phyloP scores from a whole-genome alignment of 805 yeast species.

The Yamadazyma tumulicola region DNA sequence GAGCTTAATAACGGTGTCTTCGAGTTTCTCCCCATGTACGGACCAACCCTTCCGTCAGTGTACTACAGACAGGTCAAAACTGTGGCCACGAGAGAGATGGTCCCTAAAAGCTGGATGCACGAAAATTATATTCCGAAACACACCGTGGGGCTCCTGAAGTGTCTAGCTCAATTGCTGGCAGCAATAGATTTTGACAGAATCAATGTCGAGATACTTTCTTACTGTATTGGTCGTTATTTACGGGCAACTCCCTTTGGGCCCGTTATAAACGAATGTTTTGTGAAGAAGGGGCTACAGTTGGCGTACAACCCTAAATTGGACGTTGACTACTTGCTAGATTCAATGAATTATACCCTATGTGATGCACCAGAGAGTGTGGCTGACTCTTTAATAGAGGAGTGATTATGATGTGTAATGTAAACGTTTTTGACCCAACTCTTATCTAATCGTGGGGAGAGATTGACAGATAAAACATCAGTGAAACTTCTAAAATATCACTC shows the following conservation, averaged over 20 bases:
- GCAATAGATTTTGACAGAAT: too few relatives aligned
- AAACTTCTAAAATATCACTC: too few relatives aligned
- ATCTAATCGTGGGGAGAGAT: too few relatives aligned
- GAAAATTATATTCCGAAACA: neutral
- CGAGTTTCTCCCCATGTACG: neutral
- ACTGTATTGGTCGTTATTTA: constrained; percentile 1
- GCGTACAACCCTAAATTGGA: constrained; percentile 5
- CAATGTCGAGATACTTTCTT: constrained; percentile 3
- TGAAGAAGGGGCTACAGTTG: constrained; percentile 1
- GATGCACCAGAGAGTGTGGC: too few relatives aligned
- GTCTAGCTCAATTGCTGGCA: too few relatives aligned
- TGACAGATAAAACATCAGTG: too few relatives aligned
- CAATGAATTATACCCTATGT: too few relatives aligned
- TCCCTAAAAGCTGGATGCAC: neutral
- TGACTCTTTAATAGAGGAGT: too few relatives aligned
- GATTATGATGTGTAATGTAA: too few relatives aligned
- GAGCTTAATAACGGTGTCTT: neutral
- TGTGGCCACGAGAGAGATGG: neutral
- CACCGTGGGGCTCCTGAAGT: neutral
- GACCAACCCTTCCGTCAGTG: neutral
- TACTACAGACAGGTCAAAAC: neutral
- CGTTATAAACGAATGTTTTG: neutral
- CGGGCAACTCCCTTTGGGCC: constrained; percentile 6
- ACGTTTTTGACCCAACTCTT: too few relatives aligned
- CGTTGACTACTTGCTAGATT: too few relatives aligned